A percentile compares a stretch with the other conserved stretches of the same genome.
Conservation (phyloP, 768 basidiomycete genomes). For the Mycena olivaceomarginata region DNA sequence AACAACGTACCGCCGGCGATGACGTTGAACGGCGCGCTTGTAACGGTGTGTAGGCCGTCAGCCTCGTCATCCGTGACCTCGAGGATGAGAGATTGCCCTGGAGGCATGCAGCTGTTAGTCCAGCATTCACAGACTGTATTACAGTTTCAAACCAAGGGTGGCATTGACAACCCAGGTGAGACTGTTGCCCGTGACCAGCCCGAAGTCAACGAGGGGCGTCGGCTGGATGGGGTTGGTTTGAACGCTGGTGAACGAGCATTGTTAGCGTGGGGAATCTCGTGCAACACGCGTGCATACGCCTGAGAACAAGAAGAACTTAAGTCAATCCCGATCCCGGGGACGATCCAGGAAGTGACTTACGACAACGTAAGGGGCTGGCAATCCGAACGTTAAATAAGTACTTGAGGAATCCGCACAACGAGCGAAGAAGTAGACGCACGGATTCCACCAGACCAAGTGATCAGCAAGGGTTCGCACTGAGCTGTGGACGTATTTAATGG, state of each 20-base stretch:
- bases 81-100: constrained; percentile 16
- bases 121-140: not conserved
- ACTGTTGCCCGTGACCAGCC: not conserved
- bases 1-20: not conserved
- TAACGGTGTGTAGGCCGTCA: not conserved
- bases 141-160: constrained; percentile 14
- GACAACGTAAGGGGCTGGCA: constrained; percentile 12
- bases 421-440: constrained; percentile 15
- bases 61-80: constrained; percentile 3
- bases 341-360: constrained; percentile 20
- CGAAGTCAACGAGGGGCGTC: not conserved
- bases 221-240: constrained; percentile 19
- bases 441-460: constrained; percentile 22
- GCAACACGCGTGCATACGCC: constrained; percentile 20
- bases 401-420: not conserved
- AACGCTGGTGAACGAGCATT: constrained; percentile 6
- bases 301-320: constrained; percentile 3
- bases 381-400: not conserved
- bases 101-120: constrained; percentile 2
- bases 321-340: not conserved
- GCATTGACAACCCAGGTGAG: constrained; percentile 19
- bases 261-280: constrained; percentile 15
- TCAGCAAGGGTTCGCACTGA: constrained; percentile 24
- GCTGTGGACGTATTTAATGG: constrained; percentile 17
- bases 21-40: constrained; percentile 7